A percentile compares a stretch with the other conserved stretches of the same genome.
Conservation (phyloP, 495 filamentous ascomycete species). For the Lophium mytilinum region DNA sequence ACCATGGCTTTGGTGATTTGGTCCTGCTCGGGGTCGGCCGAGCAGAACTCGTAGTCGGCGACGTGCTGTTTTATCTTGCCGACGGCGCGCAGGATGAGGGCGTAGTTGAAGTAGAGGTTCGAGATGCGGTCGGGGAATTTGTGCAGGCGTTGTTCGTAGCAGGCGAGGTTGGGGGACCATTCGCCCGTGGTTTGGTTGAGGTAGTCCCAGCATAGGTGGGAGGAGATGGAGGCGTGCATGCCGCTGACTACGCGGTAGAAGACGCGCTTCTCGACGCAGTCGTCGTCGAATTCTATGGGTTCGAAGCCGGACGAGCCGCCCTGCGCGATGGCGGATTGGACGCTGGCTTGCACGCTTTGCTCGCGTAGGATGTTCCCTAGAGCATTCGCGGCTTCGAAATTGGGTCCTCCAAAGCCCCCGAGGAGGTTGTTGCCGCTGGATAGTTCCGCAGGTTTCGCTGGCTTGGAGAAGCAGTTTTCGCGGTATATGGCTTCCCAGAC, state of each 20-base stretch:
- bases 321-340: conserved; percentile 47
- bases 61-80: conserved; percentile 85
- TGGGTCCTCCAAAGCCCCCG: conserved; percentile 24
- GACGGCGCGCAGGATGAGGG: conserved; percentile 79
- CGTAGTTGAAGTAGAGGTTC: conserved; percentile 99
- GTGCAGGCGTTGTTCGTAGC: conserved; percentile 79
- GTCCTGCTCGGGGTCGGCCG: conserved; percentile 74
- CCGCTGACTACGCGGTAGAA: conserved; percentile 92
- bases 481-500: conserved; percentile 96
- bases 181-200: conserved; percentile 89
- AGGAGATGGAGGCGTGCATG: conserved; percentile 95
- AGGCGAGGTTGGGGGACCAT: conserved; percentile 87
- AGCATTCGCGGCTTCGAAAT: conserved; percentile 64
- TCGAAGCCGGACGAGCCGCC: conserved; percentile 40
- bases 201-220: conserved; percentile 94
- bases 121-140: conserved; percentile 82
- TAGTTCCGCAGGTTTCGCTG: conserved; percentile 44
- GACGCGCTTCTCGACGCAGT: conserved; percentile 94
- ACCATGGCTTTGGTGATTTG: conserved; percentile 70
- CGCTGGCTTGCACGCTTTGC: conserved; percentile 57
- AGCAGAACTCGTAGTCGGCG: conserved; percentile 81
- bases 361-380: conserved; percentile 75
- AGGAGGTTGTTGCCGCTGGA: conserved; percentile 34
- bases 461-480: conserved; percentile 84
- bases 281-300: conserved; percentile 69